Evolutionary conservation across 1,284 basidiomycete genomes (phyloP), one percentile per base, ranked within the genome.

Genomic region (Phlebopus sp.): DNA sequence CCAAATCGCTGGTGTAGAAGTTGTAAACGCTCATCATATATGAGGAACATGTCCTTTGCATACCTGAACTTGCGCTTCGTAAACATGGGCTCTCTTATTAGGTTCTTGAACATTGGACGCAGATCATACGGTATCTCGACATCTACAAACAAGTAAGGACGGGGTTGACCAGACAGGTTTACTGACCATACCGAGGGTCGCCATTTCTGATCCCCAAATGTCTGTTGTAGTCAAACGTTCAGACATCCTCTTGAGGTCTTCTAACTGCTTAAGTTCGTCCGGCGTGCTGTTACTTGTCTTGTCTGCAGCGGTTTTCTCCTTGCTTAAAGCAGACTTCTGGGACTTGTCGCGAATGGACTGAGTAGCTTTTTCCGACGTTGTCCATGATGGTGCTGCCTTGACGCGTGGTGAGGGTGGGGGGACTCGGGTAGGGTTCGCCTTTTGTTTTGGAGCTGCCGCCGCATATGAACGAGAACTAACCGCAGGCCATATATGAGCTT

Each of bases 121-220:
- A 63, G 19, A 19, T 67, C 63, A 27, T 68, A 66, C 14, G 62
- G 62, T 48, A 68, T 63, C n/a, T 64, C 63, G 8, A 51, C 57
- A 34, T 64, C 63, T 64, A 34, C 23, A 1, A 11, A n/a, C 23
- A 8, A n/a, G 21, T 51, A 6, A 44, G 23, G 6, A 15, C 29
- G 4, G 14, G 35, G 19, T 5, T 6, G 15, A 29, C 10, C 4
- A 7, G 32, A 21, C 10, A 21, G 32, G 34, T 30, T 38, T n/a
- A 31, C 18, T 14, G 40, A 15, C 56, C 75, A 46, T 64, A 82
- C 80, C 80, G 59, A 81, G 59, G 6, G 66, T 75, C n/a, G 72
- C 58, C n/a, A 78, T 63, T 39, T 67, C 62, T 31, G 73, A 68
- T 1, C 75, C 76, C 77, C 78, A 82, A 9, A 75, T 62, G 54